These are phyloP conservation scores for Hyparrhenia diplandra DNA, from an alignment of 176 grass and related monocot species.

Conservation along the genomic window DNA sequence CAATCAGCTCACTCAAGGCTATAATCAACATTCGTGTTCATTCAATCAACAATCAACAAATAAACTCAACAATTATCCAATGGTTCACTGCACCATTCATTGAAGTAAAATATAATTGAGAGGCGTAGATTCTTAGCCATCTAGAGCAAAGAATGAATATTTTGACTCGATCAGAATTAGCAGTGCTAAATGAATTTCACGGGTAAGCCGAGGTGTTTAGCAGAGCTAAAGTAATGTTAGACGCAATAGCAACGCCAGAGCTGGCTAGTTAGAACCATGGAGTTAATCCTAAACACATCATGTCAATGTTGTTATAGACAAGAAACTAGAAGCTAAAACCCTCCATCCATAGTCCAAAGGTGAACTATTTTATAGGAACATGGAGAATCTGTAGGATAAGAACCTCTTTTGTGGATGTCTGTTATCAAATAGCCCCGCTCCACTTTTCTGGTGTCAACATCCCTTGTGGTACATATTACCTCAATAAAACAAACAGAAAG, in stretches of 20 bases:
- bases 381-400: constrained; percentile 42
- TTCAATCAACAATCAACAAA: not conserved
- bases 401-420: constrained; percentile 43
- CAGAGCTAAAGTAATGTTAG: not conserved
- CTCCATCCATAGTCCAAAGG: constrained; percentile 18
- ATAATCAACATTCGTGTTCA: not conserved
- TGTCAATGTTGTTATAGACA: not conserved
- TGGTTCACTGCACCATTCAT: not conserved
- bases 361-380: constrained; percentile 30
- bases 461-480: constrained; percentile 42
- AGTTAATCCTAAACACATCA: not conserved
- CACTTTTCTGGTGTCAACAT: constrained; percentile 39
- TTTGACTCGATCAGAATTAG: not conserved
- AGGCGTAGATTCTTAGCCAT: not conserved
- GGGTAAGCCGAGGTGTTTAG: not conserved
- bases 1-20: not conserved
- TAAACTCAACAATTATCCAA: not conserved
- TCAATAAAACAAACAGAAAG: constrained; percentile 44
- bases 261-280: not conserved
- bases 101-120: not conserved
- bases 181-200: not conserved
- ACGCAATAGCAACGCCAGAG: not conserved
- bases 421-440: constrained; percentile 30
- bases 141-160: not conserved
- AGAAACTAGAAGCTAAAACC: constrained; percentile 15